These are phyloP conservation scores for Flammula alnicola DNA, from an alignment of 1,284 basidiomycete genomes.

Conservation along the genomic window DNA sequence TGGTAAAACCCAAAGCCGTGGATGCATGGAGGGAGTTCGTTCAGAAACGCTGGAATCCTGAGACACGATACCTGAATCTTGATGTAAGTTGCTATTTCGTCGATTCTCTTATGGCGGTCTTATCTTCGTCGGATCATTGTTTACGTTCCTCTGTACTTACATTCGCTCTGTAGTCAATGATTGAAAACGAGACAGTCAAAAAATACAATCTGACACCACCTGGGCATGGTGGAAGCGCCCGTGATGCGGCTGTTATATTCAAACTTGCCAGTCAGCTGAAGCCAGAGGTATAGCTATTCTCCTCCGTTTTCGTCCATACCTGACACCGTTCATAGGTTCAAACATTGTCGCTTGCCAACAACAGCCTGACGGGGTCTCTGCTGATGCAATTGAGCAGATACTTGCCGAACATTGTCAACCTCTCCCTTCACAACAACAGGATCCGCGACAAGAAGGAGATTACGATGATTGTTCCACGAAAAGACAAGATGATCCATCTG, in stretches of 20 bases:
- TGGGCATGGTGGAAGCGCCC: conserved; percentile 61
- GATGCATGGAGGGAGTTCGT: conserved; percentile 77
- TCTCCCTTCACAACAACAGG: conserved; percentile 81
- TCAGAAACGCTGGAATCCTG: conserved; percentile 68
- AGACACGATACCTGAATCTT: conserved; percentile 76
- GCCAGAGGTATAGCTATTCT: conserved; percentile 59
- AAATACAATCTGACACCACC: conserved; percentile 70
- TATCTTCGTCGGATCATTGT: conserved; percentile 5
- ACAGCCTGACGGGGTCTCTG: conserved; percentile 50
- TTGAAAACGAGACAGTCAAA: conserved; percentile 73
- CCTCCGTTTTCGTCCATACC: conserved; percentile 7
- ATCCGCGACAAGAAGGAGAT: conserved; percentile 71
- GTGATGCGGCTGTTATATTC: conserved; percentile 82
- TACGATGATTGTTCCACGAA: conserved; percentile 62
- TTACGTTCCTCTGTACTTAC: conserved; percentile 28
- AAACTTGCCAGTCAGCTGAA: conserved; percentile 81
- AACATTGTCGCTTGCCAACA: conserved; percentile 80
- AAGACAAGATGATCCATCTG: conserved; percentile 63
- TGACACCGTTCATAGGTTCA: conserved; percentile 55
- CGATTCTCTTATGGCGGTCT: conserved; percentile 1
- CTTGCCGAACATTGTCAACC: conserved; percentile 74
- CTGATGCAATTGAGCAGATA: conserved; percentile 66
- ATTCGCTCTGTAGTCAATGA: conserved; percentile 48
- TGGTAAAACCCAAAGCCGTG: conserved; percentile 43
- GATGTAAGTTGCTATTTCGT: conserved; percentile 52